Base-by-base conservation (phyloP, 768 basidiomycete species). In the Piloderma croceum region DNA sequence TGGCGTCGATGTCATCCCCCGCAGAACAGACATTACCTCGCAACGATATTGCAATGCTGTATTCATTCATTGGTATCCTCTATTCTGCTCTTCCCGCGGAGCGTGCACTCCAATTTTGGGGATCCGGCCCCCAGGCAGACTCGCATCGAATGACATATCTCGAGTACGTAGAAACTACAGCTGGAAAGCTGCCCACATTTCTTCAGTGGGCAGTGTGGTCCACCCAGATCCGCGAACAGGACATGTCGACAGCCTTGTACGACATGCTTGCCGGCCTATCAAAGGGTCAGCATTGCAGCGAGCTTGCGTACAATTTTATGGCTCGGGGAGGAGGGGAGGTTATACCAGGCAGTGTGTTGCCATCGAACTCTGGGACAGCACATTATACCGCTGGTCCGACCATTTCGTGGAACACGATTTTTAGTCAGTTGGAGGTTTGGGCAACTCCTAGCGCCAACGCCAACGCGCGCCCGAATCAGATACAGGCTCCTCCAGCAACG, bases 201-300 rank as follows among this genome's bases (percentile, higher is more conserved):
- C 64, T 94, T 35, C 86, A 90, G 43, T 94, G 90, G 91, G 88
- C 88, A 1, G 78, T 88, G 7, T 86, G 84, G 84, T 85, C 84
- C 1, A 86, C 87, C 1, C 80, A 89, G 41, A 69, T 75, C 4
- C 76, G 82, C 44, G 86, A 90, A 45, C 54, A 74, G 5, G 75
- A 76, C 2, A 81, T 90, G 77, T 70, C 82, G 29, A 81, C 79
- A 49, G 86, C 88, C 0, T 61, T 91, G 38, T 91, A 90, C 56
- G 87, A 93, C 50, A 93, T 93, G 92, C 65, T 96, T 22, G 70
- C 76, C 6, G 89, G 92, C 17, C 69, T 93, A 20, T 76, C 89
- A 3, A 83, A 84, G 38, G 91, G 91, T 0, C 81, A 83, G 43
- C 81, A 83, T 49, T 88, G 87, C 51, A 89, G 88, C 49, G 85